Conservation (phyloP, 2,329 filamentous ascomycete genomes). For the Pseudogymnoascus sp. region DNA sequence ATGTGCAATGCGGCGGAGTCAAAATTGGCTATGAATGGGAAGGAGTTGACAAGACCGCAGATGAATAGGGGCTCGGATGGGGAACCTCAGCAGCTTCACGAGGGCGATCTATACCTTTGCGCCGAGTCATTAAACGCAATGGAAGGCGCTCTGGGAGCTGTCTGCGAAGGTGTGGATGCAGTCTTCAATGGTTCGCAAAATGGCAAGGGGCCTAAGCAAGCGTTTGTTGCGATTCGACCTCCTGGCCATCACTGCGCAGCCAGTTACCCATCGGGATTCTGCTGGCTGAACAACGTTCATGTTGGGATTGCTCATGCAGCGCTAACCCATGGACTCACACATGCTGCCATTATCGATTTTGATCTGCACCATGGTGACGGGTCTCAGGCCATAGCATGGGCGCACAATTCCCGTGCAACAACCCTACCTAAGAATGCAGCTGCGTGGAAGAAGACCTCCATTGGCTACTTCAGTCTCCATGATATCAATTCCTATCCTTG, state of each 20-base stretch:
- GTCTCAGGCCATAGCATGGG: conserved; percentile 91
- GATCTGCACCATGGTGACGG: conserved; percentile 90
- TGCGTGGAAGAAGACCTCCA: conserved; percentile 71
- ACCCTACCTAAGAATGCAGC: conserved; percentile 60
- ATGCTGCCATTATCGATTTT: conserved; percentile 89
- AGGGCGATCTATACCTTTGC: conserved; percentile 87
- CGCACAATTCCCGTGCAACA: conserved; percentile 66
- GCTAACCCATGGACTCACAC: conserved; percentile 75
- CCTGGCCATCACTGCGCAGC: conserved; percentile 94
- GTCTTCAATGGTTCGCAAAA: conserved; percentile 53
- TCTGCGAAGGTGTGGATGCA: conserved; percentile 84
- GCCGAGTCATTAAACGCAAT: conserved; percentile 78
- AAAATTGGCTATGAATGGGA: conserved; percentile 67
- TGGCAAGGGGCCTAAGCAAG: conserved; percentile 54
- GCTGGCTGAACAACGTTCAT: conserved; percentile 98
- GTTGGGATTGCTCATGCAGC: conserved; percentile 90
- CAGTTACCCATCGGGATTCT: conserved; percentile 85
- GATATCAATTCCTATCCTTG: conserved; percentile 99
- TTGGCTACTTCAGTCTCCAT: conserved; percentile 94
- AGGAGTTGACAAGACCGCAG: conserved; percentile 65
- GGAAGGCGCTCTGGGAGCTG: conserved; percentile 83
- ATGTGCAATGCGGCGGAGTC: conserved; percentile 78
- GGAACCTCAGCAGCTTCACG: conserved; percentile 54
- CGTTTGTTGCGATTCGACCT: conserved; percentile 86
- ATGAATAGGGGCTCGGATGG: conserved; percentile 43